Evolutionary conservation across 768 basidiomycete species (phyloP).

Genomic region (Boletus coccyginus): DNA sequence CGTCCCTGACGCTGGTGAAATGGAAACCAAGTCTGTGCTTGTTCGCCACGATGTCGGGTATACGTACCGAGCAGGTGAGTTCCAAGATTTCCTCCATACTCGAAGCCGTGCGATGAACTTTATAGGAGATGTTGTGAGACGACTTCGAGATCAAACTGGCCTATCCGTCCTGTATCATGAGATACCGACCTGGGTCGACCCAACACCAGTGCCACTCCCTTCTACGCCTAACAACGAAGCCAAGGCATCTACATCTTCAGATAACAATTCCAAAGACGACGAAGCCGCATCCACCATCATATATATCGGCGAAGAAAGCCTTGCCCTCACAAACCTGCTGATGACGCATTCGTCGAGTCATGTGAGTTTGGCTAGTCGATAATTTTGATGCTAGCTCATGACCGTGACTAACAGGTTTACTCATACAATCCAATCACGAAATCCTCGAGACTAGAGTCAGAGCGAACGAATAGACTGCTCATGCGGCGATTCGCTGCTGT

Average conservation of each 20-base stretch:
- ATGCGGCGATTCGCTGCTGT: conserved; percentile 88
- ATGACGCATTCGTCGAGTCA: conserved; percentile 71
- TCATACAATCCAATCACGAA: conserved; percentile 65
- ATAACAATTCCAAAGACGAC: neutral
- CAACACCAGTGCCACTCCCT: neutral
- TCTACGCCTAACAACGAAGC: neutral
- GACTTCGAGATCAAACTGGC: conserved; percentile 23
- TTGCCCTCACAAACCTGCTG: conserved; percentile 79
- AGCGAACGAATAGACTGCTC: conserved; percentile 72
- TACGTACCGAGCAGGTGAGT: conserved; percentile 60
- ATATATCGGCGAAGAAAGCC: conserved; percentile 77
- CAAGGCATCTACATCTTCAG: neutral
- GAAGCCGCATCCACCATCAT: conserved; percentile 32
- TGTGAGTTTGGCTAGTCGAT: conserved; percentile 37
- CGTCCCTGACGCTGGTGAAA: neutral
- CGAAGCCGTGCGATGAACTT: neutral
- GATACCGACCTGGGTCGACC: conserved; percentile 29
- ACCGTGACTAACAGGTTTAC: conserved; percentile 52
- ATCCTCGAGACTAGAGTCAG: conserved; percentile 54
- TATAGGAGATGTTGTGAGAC: conserved; percentile 18
- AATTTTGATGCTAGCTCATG: neutral
- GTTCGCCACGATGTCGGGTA: conserved; percentile 80
- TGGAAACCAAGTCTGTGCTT: conserved; percentile 36
- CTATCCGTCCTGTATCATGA: conserved; percentile 37
- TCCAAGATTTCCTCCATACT: neutral